phyloP scores from a whole-genome alignment of 1,139 yeast species.

The Geotrichum restrictum region DNA sequence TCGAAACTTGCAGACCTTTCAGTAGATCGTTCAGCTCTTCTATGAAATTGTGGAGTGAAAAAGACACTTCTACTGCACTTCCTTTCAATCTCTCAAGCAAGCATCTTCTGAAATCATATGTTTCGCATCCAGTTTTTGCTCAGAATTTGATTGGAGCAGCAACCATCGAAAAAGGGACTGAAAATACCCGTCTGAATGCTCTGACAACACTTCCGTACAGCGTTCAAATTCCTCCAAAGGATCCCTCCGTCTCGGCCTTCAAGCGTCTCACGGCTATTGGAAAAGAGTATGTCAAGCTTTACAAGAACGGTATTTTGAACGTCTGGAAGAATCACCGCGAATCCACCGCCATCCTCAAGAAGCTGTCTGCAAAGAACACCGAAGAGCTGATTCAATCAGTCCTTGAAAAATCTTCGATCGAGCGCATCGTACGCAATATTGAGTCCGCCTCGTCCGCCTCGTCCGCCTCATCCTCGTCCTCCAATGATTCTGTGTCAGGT shows the following conservation, averaged over 20 bases:
- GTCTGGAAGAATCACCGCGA: constrained; percentile 36
- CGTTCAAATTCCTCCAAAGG: constrained; percentile 9
- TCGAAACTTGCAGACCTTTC: too few species aligned
- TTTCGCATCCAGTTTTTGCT: constrained; percentile 9
- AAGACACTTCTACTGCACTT: neutral
- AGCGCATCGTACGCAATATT: constrained; percentile 11
- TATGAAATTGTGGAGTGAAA: neutral
- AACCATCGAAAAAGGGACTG: neutral
- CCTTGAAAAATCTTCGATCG: constrained; percentile 30
- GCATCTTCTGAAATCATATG: neutral
- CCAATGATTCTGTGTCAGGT: too few species aligned
- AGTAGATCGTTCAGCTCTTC: neutral
- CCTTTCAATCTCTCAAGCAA: constrained; percentile 4
- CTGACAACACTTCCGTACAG: constrained; percentile 18
- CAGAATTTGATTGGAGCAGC: constrained; percentile 12
- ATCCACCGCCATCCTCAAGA: constrained; percentile 16
- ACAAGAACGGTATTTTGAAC: constrained; percentile 37
- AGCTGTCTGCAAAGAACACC: constrained; percentile 18
- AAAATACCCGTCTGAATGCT: constrained; percentile 14
- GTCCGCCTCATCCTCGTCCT: too few species aligned
- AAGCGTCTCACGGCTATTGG: constrained; percentile 29
- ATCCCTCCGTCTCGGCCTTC: constrained; percentile 6
- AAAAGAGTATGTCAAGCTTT: constrained; percentile 34
- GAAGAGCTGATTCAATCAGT: constrained; percentile 31
- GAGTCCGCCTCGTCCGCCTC: neutral